Evolutionary conservation across 148 eudicot species (phyloP).

Genomic region (Tetragonia tetragonoides): DNA sequence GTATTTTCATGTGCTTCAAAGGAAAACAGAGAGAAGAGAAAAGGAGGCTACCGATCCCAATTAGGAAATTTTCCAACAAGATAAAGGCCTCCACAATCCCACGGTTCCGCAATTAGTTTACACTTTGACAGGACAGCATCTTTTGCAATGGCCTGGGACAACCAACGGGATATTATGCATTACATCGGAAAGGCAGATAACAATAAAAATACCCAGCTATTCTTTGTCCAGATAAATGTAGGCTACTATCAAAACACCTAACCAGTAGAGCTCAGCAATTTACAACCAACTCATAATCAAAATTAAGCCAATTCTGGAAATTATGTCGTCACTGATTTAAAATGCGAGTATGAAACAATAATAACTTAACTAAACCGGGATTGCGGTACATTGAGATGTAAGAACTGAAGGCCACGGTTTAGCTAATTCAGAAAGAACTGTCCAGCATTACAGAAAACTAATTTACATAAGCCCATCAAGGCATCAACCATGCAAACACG

Average conservation of each 20-base stretch:
- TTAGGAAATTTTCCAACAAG: constrained; percentile 95
- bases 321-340: neutral
- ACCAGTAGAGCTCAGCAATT: neutral
- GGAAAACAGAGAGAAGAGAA: neutral
- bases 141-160: constrained; percentile 88
- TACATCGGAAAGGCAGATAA: constrained; percentile 11
- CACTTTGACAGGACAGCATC: constrained; percentile 72
- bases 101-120: constrained; percentile 94
- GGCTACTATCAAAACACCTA: constrained; percentile 1
- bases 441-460: neutral
- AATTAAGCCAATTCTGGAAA: neutral
- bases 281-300: neutral
- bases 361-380: neutral
- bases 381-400: neutral
- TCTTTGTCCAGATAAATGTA: neutral
- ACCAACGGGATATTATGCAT: neutral
- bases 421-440: neutral
- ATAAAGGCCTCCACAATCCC: constrained; percentile 99
- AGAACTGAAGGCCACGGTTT: neutral
- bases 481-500: neutral
- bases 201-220: neutral
- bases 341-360: neutral
- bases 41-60: constrained; percentile 82
- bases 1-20: neutral
- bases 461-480: neutral